phyloP scores from a whole-genome alignment of 2,329 filamentous ascomycete species.

The Xylariaceae sp. region DNA sequence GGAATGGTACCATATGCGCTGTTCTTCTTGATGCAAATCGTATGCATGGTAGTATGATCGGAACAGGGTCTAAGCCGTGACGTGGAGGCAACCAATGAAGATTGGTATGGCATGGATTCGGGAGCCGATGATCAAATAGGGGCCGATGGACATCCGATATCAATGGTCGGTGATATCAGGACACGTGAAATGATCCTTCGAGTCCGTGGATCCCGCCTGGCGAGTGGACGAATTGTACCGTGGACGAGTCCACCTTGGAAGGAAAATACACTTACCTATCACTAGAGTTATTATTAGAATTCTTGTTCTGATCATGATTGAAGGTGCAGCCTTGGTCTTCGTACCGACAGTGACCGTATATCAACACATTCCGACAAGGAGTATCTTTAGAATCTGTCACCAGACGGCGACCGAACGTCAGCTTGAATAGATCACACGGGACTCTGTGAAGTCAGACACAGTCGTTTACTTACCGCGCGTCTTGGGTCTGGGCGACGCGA shows the following conservation, averaged over 20 bases:
- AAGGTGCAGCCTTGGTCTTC: constrained; percentile 88
- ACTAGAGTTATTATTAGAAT: constrained; percentile 34
- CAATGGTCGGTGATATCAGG: not conserved
- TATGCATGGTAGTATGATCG: not conserved
- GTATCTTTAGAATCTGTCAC: constrained; percentile 75
- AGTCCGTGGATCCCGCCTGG: not conserved
- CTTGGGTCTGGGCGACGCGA: constrained; percentile 35
- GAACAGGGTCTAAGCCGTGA: not conserved
- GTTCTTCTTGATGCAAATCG: not conserved
- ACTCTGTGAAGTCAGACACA: not conserved
- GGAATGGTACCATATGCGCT: not conserved
- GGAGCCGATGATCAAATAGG: not conserved
- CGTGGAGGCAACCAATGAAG: not conserved
- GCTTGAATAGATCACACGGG: not conserved
- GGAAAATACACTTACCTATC: constrained; percentile 30
- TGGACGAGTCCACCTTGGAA: not conserved
- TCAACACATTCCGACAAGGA: constrained; percentile 84
- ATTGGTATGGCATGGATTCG: not conserved
- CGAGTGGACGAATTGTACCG: not conserved
- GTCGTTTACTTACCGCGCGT: constrained; percentile 31
- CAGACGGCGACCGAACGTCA: constrained; percentile 16
- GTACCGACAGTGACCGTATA: constrained; percentile 89
- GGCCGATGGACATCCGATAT: not conserved
- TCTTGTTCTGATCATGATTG: constrained; percentile 74
- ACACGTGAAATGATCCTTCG: not conserved